Conservation (phyloP, 2,329 filamentous ascomycete genomes). For the Didymella arachidicola region DNA sequence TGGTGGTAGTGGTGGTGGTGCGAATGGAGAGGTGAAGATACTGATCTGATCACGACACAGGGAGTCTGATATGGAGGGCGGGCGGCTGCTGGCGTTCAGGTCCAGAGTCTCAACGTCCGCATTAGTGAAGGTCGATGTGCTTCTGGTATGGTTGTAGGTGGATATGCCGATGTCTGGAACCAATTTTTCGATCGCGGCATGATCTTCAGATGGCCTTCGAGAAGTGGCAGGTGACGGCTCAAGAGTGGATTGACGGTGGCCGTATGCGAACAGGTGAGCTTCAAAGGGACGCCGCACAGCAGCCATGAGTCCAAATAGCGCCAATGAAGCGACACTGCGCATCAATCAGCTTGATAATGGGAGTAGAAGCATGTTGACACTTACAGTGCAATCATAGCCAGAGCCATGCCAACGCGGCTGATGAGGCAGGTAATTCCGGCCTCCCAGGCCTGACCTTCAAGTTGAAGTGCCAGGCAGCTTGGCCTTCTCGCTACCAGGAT, state of each 20-base stretch:
- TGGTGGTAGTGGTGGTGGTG: conserved; percentile 41
- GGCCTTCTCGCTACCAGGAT: conserved; percentile 50
- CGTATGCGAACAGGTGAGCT: conserved; percentile 43
- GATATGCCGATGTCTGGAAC: neutral
- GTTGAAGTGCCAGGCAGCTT: conserved; percentile 36
- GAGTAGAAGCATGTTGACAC: conserved; percentile 4
- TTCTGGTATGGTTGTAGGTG: conserved; percentile 6
- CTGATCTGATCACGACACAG: conserved; percentile 30
- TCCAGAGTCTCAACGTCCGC: conserved; percentile 40
- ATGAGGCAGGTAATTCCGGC: conserved; percentile 43
- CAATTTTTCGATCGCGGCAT: conserved; percentile 27
- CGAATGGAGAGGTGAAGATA: conserved; percentile 41
- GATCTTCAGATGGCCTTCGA: conserved; percentile 26
- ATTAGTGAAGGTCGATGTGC: conserved; percentile 30
- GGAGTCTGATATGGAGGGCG: conserved; percentile 30
- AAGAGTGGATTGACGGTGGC: conserved; percentile 25
- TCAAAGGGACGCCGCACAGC: conserved; percentile 49
- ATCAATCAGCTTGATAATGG: neutral
- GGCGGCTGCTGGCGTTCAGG: conserved; percentile 27
- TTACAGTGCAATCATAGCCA: conserved; percentile 48
- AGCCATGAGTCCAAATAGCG: conserved; percentile 46
- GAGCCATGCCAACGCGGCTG: conserved; percentile 40
- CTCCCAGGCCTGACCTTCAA: conserved; percentile 42
- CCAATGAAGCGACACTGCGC: conserved; percentile 41
- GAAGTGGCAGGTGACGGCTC: conserved; percentile 30